A percentile compares a stretch with the other conserved stretches of the same genome.
Conservation (phyloP, 1,139 yeast genomes). For the Komagataea norvegica region DNA sequence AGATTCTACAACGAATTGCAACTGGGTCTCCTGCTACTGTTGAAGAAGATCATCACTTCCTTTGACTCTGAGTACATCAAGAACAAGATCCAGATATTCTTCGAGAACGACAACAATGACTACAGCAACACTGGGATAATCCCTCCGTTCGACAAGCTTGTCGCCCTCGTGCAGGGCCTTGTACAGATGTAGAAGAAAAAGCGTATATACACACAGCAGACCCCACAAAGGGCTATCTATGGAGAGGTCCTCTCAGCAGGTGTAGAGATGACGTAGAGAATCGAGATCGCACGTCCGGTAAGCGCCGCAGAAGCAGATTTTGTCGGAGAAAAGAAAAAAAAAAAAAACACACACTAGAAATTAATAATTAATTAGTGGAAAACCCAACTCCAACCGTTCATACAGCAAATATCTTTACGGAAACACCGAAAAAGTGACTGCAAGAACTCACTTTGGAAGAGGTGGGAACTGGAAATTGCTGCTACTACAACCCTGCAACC, state of each 20-base stretch:
- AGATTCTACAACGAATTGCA: conserved; percentile 36
- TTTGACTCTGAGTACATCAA: conserved; percentile 31
- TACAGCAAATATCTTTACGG: neutral
- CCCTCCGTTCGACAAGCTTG: conserved; percentile 25
- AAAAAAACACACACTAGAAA: neutral
- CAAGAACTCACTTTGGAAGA: neutral
- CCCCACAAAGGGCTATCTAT: too few relatives aligned
- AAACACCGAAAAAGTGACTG: neutral
- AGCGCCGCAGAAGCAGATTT: conserved; percentile 1
- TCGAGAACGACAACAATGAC: conserved; percentile 26
- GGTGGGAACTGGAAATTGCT: too few relatives aligned
- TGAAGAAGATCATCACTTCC: conserved; percentile 27
- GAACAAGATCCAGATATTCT: conserved; percentile 30
- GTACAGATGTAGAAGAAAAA: neutral
- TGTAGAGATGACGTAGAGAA: too few relatives aligned
- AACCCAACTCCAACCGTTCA: too few relatives aligned
- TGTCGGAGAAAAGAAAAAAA: conserved; percentile 1
- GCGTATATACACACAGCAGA: too few relatives aligned
- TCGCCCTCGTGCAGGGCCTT: conserved; percentile 5
- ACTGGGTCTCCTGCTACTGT: conserved; percentile 27
- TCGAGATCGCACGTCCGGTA: conserved; percentile 3
- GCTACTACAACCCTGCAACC: too few relatives aligned
- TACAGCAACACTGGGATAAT: conserved; percentile 22
- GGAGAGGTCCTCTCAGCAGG: too few relatives aligned
- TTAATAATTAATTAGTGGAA: too few relatives aligned